phyloP scores from a whole-genome alignment of 2,329 filamentous ascomycete genomes.

The Scytalidium sp. region DNA sequence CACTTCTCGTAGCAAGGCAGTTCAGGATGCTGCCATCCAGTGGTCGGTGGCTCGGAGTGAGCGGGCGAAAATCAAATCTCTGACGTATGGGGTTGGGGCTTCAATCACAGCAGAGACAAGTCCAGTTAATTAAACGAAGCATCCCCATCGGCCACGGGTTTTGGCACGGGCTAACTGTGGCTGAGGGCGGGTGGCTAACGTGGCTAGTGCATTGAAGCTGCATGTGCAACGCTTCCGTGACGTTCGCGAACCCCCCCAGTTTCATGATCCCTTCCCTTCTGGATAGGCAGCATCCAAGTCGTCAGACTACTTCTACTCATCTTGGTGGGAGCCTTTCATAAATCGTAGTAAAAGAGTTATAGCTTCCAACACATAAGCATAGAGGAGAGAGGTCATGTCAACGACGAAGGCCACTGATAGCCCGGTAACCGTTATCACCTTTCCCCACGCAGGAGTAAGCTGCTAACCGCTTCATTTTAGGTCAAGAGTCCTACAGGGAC shows the following conservation, averaged over 20 bases:
- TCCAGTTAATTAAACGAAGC: too few relatives aligned
- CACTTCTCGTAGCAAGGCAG: too few relatives aligned
- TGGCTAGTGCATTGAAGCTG: background rate
- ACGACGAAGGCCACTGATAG: constrained; percentile 34
- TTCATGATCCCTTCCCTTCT: background rate
- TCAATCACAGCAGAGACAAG: too few relatives aligned
- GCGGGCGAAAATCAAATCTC: too few relatives aligned
- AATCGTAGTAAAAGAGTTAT: too few relatives aligned
- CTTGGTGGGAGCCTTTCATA: too few relatives aligned
- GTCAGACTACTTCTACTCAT: background rate
- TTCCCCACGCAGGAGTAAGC: constrained; percentile 14
- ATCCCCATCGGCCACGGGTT: too few relatives aligned
- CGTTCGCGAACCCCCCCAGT: background rate
- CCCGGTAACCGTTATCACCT: constrained; percentile 35
- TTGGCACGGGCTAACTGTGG: too few relatives aligned
- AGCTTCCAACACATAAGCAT: too few relatives aligned
- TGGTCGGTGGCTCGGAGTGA: too few relatives aligned
- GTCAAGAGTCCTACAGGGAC: constrained; percentile 19
- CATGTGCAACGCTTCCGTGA: background rate
- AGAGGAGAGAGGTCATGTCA: constrained; percentile 33
- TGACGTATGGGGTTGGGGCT: too few relatives aligned
- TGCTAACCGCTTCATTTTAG: constrained; percentile 11
- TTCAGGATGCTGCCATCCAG: too few relatives aligned
- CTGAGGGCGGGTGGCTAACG: background rate
- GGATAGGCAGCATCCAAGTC: background rate